Percentiles rank a stretch among this genome's conserved stretches.
These are phyloP conservation scores for Phlegmacium glaucopus DNA, from an alignment of 768 basidiomycete genomes.

Conservation along the genomic window DNA sequence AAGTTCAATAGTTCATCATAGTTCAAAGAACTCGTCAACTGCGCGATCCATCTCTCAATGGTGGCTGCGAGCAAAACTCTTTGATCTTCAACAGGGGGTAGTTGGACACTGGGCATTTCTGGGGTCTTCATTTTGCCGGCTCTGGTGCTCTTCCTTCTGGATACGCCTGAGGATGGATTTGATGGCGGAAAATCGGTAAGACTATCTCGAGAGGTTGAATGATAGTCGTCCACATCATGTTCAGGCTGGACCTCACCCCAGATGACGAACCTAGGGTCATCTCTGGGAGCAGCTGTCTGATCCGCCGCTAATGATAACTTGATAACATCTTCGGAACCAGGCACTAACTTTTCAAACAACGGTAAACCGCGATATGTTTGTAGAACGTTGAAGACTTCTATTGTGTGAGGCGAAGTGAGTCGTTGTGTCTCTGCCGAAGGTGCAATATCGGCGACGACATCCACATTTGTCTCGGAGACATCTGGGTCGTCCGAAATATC, in stretches of 20 bases:
- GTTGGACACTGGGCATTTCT: slow-evolving; percentile 21
- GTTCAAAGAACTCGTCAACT: slow-evolving; percentile 81
- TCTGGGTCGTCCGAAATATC: slow-evolving; percentile 3
- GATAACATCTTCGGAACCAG: slow-evolving; percentile 56
- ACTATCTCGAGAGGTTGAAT: slow-evolving; percentile 32
- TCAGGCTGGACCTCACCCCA: slow-evolving; percentile 65
- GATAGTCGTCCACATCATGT: slow-evolving; percentile 28
- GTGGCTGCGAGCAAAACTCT: slow-evolving; percentile 81
- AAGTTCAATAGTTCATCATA: slow-evolving; percentile 88
- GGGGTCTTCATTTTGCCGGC: slow-evolving; percentile 29
- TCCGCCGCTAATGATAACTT: slow-evolving; percentile 66
- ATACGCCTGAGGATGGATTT: slow-evolving; percentile 28
- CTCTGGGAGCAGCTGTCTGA: slow-evolving; percentile 68
- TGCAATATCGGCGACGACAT: slow-evolving; percentile 16
- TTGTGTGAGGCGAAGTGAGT: slow-evolving; percentile 61
- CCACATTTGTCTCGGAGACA: slow-evolving; percentile 1
- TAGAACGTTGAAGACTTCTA: slow-evolving; percentile 76
- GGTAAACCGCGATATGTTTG: slow-evolving; percentile 80
- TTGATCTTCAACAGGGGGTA: slow-evolving; percentile 26
- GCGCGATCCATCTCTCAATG: slow-evolving; percentile 91
- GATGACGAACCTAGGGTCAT: slow-evolving; percentile 89
- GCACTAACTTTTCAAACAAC: slow-evolving; percentile 60
- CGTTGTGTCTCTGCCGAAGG: slow-evolving; percentile 43
- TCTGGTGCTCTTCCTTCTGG: slow-evolving; percentile 31
- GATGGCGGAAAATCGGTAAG: slow-evolving; percentile 26